Conservation (phyloP, 495 filamentous ascomycete species). For the Penicillium odoratum region DNA sequence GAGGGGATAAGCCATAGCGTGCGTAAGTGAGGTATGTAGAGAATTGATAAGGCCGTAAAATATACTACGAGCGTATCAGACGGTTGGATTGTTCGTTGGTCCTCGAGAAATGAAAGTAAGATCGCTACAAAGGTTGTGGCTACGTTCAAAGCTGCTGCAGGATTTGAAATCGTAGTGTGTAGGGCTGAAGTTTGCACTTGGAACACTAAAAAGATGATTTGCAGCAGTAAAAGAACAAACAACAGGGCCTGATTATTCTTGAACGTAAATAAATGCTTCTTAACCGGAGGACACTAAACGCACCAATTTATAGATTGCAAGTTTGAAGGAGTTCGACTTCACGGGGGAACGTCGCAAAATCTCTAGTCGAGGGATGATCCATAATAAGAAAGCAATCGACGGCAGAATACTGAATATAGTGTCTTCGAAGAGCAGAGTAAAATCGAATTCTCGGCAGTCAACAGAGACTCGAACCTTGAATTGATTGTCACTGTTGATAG, state of each 20-base stretch:
- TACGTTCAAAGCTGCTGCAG: slow-evolving; percentile 19
- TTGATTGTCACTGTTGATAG: slow-evolving; percentile 8
- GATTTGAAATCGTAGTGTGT: slow-evolving; percentile 18
- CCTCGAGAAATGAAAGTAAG: slow-evolving; percentile 30
- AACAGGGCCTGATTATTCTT: background rate
- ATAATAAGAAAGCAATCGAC: slow-evolving; percentile 30
- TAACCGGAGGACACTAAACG: background rate
- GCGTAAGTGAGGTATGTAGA: slow-evolving; percentile 30
- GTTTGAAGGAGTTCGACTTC: slow-evolving; percentile 27
- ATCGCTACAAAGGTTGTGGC: slow-evolving; percentile 15
- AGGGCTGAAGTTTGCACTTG: slow-evolving; percentile 14
- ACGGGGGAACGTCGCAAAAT: slow-evolving; percentile 23
- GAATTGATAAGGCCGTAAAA: slow-evolving; percentile 21
- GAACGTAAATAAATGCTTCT: background rate
- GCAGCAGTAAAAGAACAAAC: slow-evolving; percentile 20
- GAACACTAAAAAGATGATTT: slow-evolving; percentile 25
- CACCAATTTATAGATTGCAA: slow-evolving; percentile 32
- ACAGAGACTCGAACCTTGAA: slow-evolving; percentile 8
- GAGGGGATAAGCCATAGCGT: slow-evolving; percentile 27
- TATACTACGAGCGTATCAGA: slow-evolving; percentile 36
- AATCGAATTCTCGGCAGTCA: slow-evolving; percentile 22
- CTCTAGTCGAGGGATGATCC: slow-evolving; percentile 21
- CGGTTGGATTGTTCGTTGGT: slow-evolving; percentile 34
- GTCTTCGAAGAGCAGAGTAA: slow-evolving; percentile 25
- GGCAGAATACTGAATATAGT: slow-evolving; percentile 17